phyloP scores from a whole-genome alignment of 768 basidiomycete genomes.

The Mycena epipterygia region DNA sequence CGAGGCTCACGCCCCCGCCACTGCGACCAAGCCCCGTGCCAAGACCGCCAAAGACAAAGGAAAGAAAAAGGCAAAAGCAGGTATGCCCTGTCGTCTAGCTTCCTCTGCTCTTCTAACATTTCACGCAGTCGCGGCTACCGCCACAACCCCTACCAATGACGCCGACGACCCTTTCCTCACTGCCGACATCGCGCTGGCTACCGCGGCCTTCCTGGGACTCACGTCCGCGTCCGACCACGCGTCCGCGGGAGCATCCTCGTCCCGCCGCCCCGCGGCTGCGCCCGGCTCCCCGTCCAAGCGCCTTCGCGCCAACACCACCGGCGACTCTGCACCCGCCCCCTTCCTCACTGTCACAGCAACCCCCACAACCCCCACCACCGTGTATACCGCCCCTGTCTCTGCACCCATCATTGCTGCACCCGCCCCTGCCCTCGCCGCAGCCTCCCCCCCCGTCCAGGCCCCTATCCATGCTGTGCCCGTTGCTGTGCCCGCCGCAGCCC shows the following conservation, averaged over 20 bases:
- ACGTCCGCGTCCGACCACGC: not conserved
- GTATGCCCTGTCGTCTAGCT: not conserved
- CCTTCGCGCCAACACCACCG: not conserved
- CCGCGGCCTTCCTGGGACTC: slow-evolving; percentile 2
- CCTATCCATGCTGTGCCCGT: too few species aligned
- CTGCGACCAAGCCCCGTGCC: not conserved
- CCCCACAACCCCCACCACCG: not conserved
- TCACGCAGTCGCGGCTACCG: too few species aligned
- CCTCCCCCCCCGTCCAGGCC: too few species aligned
- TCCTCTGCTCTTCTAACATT: not conserved
- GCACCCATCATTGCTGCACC: not conserved
- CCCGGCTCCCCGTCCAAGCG: not conserved
- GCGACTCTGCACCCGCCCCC: not conserved
- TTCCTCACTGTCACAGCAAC: not conserved
- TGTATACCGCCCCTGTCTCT: not conserved
- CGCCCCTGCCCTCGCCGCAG: not conserved
- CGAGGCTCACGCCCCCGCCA: not conserved
- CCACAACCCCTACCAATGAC: not conserved
- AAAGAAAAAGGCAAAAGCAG: not conserved
- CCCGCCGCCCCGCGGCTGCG: not conserved
- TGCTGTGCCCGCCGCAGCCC: not conserved
- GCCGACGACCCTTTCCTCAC: slow-evolving; percentile 1
- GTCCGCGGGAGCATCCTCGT: not conserved
- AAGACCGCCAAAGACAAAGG: not conserved
- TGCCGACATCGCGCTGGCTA: not conserved